Evolutionary conservation across 2,329 filamentous ascomycete genomes (phyloP), one percentile per base, ranked within the genome.

Genomic region (Colletotrichum camelliae): DNA sequence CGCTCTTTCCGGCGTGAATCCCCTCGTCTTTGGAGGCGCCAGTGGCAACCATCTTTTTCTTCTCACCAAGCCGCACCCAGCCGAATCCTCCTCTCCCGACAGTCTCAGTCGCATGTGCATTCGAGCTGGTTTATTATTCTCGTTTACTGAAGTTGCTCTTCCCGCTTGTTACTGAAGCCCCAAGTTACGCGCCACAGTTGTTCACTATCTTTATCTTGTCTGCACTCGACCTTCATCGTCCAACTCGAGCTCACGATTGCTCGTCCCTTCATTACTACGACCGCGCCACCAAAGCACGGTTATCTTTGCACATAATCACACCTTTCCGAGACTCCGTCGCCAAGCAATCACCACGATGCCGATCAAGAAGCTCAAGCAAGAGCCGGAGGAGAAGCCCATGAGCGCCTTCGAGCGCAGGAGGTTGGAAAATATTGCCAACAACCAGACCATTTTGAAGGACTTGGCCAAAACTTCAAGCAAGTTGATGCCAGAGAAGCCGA

Each of bases 401-500:
- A 97, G 94, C 84, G 95, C 95, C 52, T 98, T 98, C 84, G 96
- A 98, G 88, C 93, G 93, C 80, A 93, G 95, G 79, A 91, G 96
- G 1, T 91, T 95, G 18, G 95, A 96, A 76, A 98, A 98, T 79
- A 97, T 98, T 55, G 95, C 93, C 0, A 93, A 94, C 70, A 97
- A 97, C 80, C 94, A 96, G 84, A 95, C 93, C 0, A 82, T 98
- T 0, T 85, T 98, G 0, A 94, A 94, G 75, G 94, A 96, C 75
- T 90, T 98, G 1, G 93, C 94, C 3, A 91, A 92, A 3, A 90
- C 94, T 1, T 92, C 95, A 0, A 93, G 94, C 27, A 92, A 91
- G 66, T 89, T 92, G n/a, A 87, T 94, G 13, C 94, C 93, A 2
- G 88, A 91, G 1, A 91, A 91, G 70, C 88, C 91, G 1, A 91